Percentiles rank a stretch among this genome's conserved stretches.
Evolutionary conservation across 805 yeast species (phyloP).

Genomic region (Soucietia sequanensis): DNA sequence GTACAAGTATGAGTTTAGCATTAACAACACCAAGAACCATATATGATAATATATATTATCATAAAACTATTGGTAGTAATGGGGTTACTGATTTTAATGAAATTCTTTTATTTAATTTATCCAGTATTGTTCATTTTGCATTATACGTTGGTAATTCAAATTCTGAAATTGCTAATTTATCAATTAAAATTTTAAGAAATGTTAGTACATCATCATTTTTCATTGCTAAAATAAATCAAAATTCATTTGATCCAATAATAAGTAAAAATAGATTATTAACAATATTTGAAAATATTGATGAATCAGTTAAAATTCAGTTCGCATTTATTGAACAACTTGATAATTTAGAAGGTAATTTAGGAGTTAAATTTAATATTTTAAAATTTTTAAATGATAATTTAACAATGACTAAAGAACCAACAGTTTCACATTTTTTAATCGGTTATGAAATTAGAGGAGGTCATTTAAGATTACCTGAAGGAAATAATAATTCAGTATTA

Average conservation of each 20-base stretch:
- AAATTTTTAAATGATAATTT: slow-evolving; percentile 56
- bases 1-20: slow-evolving; percentile 28
- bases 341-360: slow-evolving; percentile 36
- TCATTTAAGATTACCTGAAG: slow-evolving; percentile 45
- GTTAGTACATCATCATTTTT: slow-evolving; percentile 53
- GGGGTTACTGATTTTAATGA: slow-evolving; percentile 68
- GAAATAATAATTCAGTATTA: slow-evolving; percentile 55
- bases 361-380: slow-evolving; percentile 56
- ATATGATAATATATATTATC: slow-evolving; percentile 34
- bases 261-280: slow-evolving; percentile 64
- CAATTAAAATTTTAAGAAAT: slow-evolving; percentile 53
- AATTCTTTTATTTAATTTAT: slow-evolving; percentile 67
- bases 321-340: slow-evolving; percentile 69
- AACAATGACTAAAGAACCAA: slow-evolving; percentile 36
- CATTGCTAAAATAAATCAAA: slow-evolving; percentile 16
- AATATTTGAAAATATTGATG: slow-evolving; percentile 72
- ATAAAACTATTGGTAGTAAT: slow-evolving; percentile 51
- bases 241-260: slow-evolving; percentile 25
- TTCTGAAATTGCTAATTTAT: slow-evolving; percentile 46
- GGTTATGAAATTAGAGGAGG: slow-evolving; percentile 60
- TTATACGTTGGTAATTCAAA: slow-evolving; percentile 66
- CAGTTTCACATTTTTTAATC: slow-evolving; percentile 70
- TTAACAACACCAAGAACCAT: slow-evolving; percentile 19
- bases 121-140: slow-evolving; percentile 71
- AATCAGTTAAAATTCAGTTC: slow-evolving; percentile 68